Conservation (phyloP, 129 eudicot species). For the Kitagawia praeruptora region DNA sequence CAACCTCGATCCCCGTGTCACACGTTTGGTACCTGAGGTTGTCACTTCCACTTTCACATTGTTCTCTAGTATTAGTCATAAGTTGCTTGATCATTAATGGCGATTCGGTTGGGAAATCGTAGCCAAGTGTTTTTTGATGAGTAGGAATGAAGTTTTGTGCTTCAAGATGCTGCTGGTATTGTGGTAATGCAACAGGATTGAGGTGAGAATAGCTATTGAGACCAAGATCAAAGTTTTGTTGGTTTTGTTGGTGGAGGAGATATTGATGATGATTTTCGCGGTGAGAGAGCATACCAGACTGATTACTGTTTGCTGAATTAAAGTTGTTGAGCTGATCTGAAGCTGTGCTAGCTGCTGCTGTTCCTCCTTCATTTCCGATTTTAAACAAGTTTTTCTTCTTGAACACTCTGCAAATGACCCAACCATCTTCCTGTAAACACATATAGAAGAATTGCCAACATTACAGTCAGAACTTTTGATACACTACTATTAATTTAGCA, state of each 20-base stretch:
- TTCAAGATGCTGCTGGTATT: constrained; percentile 27
- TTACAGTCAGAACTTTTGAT: neutral
- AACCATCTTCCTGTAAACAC: constrained; percentile 64
- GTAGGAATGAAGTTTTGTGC: constrained; percentile 28
- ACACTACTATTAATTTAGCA: no score
- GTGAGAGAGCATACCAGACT: constrained; percentile 18
- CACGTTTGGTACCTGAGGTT: constrained; percentile 30
- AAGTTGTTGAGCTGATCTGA: constrained; percentile 38
- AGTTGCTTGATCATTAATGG: constrained; percentile 45
- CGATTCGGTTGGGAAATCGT: constrained; percentile 9
- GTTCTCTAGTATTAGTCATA: constrained; percentile 50
- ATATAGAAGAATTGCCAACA: neutral
- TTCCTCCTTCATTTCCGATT: constrained; percentile 38
- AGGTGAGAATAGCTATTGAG: constrained; percentile 44
- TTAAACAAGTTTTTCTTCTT: constrained; percentile 82
- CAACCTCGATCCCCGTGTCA: constrained; percentile 40
- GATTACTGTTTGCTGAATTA: constrained; percentile 10
- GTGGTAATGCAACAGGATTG: constrained; percentile 15
- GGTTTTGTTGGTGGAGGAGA: constrained; percentile 39
- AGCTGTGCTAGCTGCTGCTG: constrained; percentile 18
- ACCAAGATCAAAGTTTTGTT: constrained; percentile 37
- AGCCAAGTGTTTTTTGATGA: constrained; percentile 5
- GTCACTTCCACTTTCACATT: constrained; percentile 46
- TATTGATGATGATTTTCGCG: constrained; percentile 36
- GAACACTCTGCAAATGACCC: constrained; percentile 90